Conservation (phyloP, 1,139 yeast genomes). For the Scheffersomyces illinoinensis region DNA sequence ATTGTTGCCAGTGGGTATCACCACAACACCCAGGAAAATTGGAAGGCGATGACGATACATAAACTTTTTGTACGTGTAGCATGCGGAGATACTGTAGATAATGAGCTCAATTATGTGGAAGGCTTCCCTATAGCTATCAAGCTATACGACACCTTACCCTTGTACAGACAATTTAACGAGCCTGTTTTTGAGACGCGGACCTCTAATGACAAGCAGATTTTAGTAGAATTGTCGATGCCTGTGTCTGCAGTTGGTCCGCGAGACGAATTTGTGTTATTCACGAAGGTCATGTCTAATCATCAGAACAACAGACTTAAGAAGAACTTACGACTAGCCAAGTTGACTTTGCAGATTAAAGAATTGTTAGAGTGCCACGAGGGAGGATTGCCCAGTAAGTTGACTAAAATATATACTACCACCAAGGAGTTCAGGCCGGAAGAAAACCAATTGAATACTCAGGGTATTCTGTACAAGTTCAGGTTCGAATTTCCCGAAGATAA, state of each 20-base stretch:
- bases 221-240: conserved; percentile 45
- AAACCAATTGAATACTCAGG: conserved; percentile 31
- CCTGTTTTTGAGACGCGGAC: conserved; percentile 41
- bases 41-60: conserved; percentile 45
- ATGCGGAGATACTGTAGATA: conserved; percentile 32
- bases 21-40: conserved; percentile 18
- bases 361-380: conserved; percentile 50
- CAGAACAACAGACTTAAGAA: conserved; percentile 33
- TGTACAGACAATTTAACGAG: conserved; percentile 55
- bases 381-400: conserved; percentile 42
- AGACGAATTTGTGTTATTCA: conserved; percentile 41
- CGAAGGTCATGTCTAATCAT: conserved; percentile 40
- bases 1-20: conserved; percentile 47
- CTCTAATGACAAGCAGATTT: conserved; percentile 42
- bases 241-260: conserved; percentile 52
- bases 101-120: conserved; percentile 34
- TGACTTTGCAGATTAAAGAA: conserved; percentile 54
- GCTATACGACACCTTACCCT: conserved; percentile 52
- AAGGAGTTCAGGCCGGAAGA: conserved; percentile 23
- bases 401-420: conserved; percentile 33
- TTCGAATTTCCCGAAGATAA: conserved; percentile 39
- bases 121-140: conserved; percentile 50
- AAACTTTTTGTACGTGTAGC: conserved; percentile 33
- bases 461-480: conserved; percentile 26
- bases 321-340: conserved; percentile 43